These are phyloP conservation scores for Boletus barrowsii DNA, from an alignment of 768 basidiomycete species.

Conservation along the genomic window DNA sequence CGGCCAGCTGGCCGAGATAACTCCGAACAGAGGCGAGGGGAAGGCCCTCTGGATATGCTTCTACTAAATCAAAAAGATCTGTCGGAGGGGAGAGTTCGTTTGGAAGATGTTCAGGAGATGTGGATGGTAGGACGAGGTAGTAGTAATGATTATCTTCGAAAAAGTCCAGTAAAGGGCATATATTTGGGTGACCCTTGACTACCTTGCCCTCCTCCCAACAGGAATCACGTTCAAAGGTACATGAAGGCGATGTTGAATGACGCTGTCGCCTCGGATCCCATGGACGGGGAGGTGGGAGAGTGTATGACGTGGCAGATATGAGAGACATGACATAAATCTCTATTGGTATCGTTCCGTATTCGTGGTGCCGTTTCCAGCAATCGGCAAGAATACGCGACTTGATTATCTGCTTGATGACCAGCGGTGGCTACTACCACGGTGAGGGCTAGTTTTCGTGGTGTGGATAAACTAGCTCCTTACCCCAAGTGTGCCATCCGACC, in stretches of 20 bases:
- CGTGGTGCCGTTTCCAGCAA: slow-evolving; percentile 98
- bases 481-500: slow-evolving; percentile 72
- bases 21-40: slow-evolving; percentile 69
- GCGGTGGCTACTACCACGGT: slow-evolving; percentile 55
- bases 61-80: slow-evolving; percentile 95
- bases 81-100: slow-evolving; percentile 56
- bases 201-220: slow-evolving; percentile 68
- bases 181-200: slow-evolving; percentile 90
- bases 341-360: slow-evolving; percentile 94
- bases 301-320: slow-evolving; percentile 77
- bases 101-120: slow-evolving; percentile 55
- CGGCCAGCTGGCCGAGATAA: slow-evolving; percentile 91
- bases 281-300: slow-evolving; percentile 72
- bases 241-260: slow-evolving; percentile 21
- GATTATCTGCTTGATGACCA: slow-evolving; percentile 98
- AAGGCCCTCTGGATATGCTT: slow-evolving; percentile 82
- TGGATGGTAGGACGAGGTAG: slow-evolving; percentile 85
- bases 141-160: slow-evolving; percentile 97
- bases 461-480: slow-evolving; percentile 47
- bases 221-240: slow-evolving; percentile 17
- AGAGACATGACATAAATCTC: slow-evolving; percentile 95
- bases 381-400: slow-evolving; percentile 98
- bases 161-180: slow-evolving; percentile 92
- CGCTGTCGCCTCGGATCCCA: slow-evolving; percentile 71
- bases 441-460: slow-evolving; percentile 1